Percentiles rank a stretch among this genome's conserved stretches.
phyloP scores from a whole-genome alignment of 768 basidiomycete genomes.

The Pisolithus albus region DNA sequence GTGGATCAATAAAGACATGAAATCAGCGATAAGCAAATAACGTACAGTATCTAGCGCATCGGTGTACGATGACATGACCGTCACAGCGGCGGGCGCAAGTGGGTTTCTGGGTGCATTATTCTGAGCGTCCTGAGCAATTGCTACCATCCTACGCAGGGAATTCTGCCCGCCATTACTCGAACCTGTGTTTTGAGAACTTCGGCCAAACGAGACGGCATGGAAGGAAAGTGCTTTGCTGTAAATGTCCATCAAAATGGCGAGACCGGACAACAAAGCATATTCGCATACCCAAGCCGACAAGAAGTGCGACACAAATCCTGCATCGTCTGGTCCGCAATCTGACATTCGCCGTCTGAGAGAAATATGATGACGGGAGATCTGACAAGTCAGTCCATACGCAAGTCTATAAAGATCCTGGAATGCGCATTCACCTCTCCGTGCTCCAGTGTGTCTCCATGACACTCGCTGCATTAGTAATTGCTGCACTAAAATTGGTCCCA shows the following conservation, averaged over 20 bases:
- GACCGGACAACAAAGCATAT: neutral
- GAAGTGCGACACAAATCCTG: conserved; percentile 38
- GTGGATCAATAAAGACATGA: too few species aligned
- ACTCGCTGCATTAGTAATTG: conserved; percentile 29
- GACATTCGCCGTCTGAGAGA: conserved; percentile 32
- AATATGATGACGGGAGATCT: conserved; percentile 33
- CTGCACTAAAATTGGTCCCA: conserved; percentile 40
- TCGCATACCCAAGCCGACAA: conserved; percentile 37
- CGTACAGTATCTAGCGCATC: conserved; percentile 47
- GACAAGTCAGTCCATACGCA: neutral
- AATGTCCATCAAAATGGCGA: neutral
- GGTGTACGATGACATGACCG: conserved; percentile 40
- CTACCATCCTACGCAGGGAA: conserved; percentile 42
- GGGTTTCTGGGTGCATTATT: conserved; percentile 37
- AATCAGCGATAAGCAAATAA: neutral
- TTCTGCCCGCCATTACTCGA: conserved; percentile 3
- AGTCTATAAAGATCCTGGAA: neutral
- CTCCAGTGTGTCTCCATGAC: conserved; percentile 45
- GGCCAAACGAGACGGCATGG: conserved; percentile 54
- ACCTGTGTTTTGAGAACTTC: too few species aligned
- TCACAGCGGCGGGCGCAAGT: conserved; percentile 24
- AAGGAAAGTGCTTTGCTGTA: conserved; percentile 49
- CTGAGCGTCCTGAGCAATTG: conserved; percentile 44
- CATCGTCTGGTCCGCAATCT: conserved; percentile 30
- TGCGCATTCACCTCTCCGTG: conserved; percentile 35